Evolutionary conservation across 805 yeast species (phyloP), one percentile per base, ranked within the genome.

Genomic region (Myxozyma geophila): DNA sequence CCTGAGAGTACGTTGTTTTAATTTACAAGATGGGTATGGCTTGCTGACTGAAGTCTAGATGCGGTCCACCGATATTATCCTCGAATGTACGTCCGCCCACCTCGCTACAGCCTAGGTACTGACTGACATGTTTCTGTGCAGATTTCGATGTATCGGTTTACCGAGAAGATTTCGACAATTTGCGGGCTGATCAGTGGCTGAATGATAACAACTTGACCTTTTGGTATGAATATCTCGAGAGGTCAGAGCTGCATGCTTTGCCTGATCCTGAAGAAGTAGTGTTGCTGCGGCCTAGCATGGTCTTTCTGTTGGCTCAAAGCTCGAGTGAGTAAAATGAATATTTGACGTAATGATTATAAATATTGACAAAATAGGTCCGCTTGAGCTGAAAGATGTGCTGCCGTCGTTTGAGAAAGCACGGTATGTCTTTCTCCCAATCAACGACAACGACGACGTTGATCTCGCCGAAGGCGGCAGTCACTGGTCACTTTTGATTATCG

Each of bases 181-280:
- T 89, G 15, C 76, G 79, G 56, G 85, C 87, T 19, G 88, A 83
- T 41, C 87, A 87, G 71, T 89, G 95, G 93, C 76, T 89, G 37
- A 87, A 86, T 70, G 93, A 88, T 71, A 87, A 87, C 70, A 84
- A 87, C 68, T 81, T 89, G 44, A 78, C 88, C 0, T 83, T 87
- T 59, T 74, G 87, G 19, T 89, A 80, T 73, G 91, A 87, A 71
- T 80, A 81, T 63, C 72, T 85, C n/a, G 82, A 80, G 61, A 70
- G 78, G 1, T 67, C 74, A 15, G 57, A 54, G 40, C 41, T 39
- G 12, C 5, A 50, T 5, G 15, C 36, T 12, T 6, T 57, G 33
- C 28, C 33, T 7, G 41, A 44, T 13, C 58, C 67, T 21, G 63
- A 55, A 8, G 46, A 55, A 1, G 23, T 55, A 15, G 28, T 62